These are phyloP conservation scores for Aureobasidium sp. DNA, from an alignment of 2,329 filamentous ascomycete species.

Conservation along the genomic window DNA sequence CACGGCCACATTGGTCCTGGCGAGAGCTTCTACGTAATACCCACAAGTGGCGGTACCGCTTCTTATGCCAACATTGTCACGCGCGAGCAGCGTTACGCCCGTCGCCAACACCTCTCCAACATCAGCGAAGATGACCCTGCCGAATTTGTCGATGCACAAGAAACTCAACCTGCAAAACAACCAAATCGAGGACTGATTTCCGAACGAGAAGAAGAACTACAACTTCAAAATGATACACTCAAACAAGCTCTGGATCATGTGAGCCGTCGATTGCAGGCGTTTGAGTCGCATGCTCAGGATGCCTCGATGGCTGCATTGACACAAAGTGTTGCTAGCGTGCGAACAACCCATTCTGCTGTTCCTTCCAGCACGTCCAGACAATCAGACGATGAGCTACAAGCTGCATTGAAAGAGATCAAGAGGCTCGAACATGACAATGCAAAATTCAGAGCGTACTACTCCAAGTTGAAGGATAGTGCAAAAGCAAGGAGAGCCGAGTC, in stretches of 20 bases:
- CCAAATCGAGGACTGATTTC: constrained; percentile 33
- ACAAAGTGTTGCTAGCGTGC: constrained; percentile 56
- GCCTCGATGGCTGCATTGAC: constrained; percentile 66
- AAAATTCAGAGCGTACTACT: constrained; percentile 6
- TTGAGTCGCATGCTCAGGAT: constrained; percentile 85
- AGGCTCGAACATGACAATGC: constrained; percentile 7
- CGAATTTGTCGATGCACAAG: constrained; percentile 82
- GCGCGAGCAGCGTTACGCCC: constrained; percentile 36
- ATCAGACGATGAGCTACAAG: constrained; percentile 6
- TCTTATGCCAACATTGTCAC: constrained; percentile 82
- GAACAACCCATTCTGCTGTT: not conserved
- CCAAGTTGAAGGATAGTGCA: constrained; percentile 15
- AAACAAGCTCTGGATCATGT: constrained; percentile 81
- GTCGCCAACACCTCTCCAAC: constrained; percentile 35
- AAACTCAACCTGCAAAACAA: constrained; percentile 47
- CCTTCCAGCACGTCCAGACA: not conserved
- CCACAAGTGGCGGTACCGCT: constrained; percentile 80
- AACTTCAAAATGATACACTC: constrained; percentile 78
- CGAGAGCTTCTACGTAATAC: constrained; percentile 88
- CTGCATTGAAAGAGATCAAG: constrained; percentile 4
- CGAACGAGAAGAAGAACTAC: constrained; percentile 63
- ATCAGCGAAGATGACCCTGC: constrained; percentile 55
- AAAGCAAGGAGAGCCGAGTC: constrained; percentile 11
- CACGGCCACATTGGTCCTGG: constrained; percentile 44
- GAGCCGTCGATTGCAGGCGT: constrained; percentile 80